Percentiles rank a stretch among this genome's conserved stretches.
Evolutionary conservation across 257 asterid genomes (phyloP).

Genomic region (Eucommia ulmoides): DNA sequence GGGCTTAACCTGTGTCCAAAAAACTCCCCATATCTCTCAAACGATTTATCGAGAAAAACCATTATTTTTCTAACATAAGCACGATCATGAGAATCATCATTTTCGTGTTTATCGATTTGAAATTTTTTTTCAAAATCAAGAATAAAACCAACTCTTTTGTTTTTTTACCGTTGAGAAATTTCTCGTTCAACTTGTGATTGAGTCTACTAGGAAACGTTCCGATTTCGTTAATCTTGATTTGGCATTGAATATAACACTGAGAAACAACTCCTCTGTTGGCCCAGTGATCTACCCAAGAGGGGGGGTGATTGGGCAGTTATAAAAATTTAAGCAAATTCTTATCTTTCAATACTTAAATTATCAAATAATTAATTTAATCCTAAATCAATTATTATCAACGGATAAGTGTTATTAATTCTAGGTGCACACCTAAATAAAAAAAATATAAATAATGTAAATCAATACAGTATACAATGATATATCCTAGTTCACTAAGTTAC

Average conservation of each 20-base stretch:
- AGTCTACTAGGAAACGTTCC: conserved; percentile 67
- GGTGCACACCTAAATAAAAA: too few species aligned
- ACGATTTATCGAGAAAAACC: conserved; percentile 46
- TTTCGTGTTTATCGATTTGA: not conserved
- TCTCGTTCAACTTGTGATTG: conserved; percentile 55
- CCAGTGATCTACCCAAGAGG: too few species aligned
- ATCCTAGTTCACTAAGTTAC: too few species aligned
- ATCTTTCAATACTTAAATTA: too few species aligned
- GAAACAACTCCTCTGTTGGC: conserved; percentile 35
- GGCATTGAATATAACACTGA: conserved; percentile 18
- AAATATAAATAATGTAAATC: too few species aligned
- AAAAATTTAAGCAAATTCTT: too few species aligned
- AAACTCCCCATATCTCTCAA: conserved; percentile 40
- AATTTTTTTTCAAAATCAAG: not conserved
- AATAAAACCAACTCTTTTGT: conserved; percentile 3
- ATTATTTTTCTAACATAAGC: conserved; percentile 20
- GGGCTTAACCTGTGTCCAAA: conserved; percentile 24
- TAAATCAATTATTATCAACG: too few species aligned
- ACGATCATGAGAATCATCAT: conserved; percentile 1
- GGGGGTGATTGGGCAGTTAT: too few species aligned
- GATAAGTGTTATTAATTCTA: too few species aligned
- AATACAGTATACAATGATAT: too few species aligned
- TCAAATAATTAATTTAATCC: too few species aligned
- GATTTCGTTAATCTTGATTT: conserved; percentile 37
- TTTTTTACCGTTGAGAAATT: conserved; percentile 4